Base-by-base conservation (phyloP, 768 basidiomycete genomes). In the Ramaria sp. region DNA sequence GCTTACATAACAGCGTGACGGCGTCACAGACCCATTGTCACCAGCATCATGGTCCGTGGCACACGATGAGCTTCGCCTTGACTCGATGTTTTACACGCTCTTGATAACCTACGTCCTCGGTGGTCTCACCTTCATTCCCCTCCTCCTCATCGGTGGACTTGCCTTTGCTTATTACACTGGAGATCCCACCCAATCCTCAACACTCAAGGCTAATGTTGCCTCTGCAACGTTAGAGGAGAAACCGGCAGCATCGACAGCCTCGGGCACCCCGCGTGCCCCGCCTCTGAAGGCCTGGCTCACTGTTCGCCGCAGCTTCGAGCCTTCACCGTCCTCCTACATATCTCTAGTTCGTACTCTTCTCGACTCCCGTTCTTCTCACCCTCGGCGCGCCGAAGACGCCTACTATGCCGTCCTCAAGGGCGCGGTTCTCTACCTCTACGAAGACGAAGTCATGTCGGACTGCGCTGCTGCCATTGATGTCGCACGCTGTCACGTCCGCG, bases 341-440 rank as follows among this genome's bases (percentile, higher is more conserved):
- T 82, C 78, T n/a, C 71, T 90, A 59, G 82, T 92, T 64, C 81
- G 81, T 56, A 84, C 86, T 13, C 87, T 90, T 66, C 72, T 91
- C 59, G 89, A 91, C 63, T 74, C 88, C 17, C 78, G 88, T 57
- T 89, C 88, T 51, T 87, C 88, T 66, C 89, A 92, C 69, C 87
- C 91, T 7, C 88, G 86, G 65, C 76, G 80, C 42, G 83, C 86
- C 13, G 91, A 91, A 71, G 94, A 96, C 67, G 85, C 80, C 79
- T 96, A 89, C 84, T 96, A 85, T 67, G 88, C 86, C 53, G 91
- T 86, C 7, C 77, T 98, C 67, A 97, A 97, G 75, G 90, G 88
- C 45, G 86, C 82, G 64, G 84, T 95, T 89, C n/a, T n/a, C n/a
- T n/a, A n/a, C n/a, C n/a, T n/a, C n/a, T n/a, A n/a, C n/a, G n/a